Conservation (phyloP, 768 basidiomycete species). For the Russula sp. region DNA sequence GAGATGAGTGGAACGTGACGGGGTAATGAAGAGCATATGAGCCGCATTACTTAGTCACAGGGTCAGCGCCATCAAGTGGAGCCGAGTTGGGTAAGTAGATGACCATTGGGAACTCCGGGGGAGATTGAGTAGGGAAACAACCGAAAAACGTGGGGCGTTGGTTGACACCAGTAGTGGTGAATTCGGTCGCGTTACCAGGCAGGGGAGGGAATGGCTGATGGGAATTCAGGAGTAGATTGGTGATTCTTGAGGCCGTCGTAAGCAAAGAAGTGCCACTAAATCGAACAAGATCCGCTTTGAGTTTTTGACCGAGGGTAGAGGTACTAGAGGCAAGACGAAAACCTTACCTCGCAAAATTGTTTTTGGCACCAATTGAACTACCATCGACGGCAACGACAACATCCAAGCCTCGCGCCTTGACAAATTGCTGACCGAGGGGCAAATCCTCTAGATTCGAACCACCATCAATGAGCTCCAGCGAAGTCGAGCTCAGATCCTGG, state of each 20-base stretch:
- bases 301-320: background rate
- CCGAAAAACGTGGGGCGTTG: conserved; percentile 76
- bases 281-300: background rate
- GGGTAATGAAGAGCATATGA: background rate
- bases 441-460: conserved; percentile 68
- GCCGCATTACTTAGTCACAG: conserved; percentile 56
- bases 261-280: conserved; percentile 54
- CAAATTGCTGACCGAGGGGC: conserved; percentile 68
- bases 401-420: conserved; percentile 65
- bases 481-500: conserved; percentile 49
- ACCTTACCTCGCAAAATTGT: conserved; percentile 66
- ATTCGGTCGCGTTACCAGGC: conserved; percentile 50
- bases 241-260: conserved; percentile 45
- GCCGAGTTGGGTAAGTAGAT: conserved; percentile 78
- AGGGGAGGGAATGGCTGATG: conserved; percentile 66
- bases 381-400: conserved; percentile 77
- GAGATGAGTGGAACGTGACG: background rate
- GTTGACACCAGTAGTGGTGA: conserved; percentile 60
- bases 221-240: conserved; percentile 44
- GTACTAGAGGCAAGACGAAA: background rate
- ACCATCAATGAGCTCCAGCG: conserved; percentile 69
- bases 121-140: conserved; percentile 52
- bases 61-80: conserved; percentile 55
- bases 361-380: conserved; percentile 49
- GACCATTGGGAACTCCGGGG: conserved; percentile 61